Conservation (phyloP, 257 asterid species). For the Craterostigma plantagineum region DNA sequence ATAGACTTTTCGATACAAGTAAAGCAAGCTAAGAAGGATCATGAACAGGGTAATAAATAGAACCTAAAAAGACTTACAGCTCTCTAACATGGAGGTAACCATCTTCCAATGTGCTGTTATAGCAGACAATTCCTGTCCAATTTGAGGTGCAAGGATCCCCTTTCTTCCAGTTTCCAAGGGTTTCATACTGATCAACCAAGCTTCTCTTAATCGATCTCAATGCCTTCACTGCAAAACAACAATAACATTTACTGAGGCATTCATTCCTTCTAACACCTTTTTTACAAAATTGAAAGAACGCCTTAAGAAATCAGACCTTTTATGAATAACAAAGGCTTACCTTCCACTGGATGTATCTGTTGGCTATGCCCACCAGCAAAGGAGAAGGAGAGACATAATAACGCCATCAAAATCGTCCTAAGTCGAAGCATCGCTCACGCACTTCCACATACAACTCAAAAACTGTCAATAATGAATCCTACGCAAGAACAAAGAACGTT, state of each 20-base stretch:
- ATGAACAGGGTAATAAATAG: too few relatives aligned
- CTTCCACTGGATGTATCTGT: not conserved
- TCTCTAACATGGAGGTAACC: constrained; percentile 56
- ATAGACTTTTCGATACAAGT: constrained; percentile 1
- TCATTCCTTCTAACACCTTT: too few relatives aligned
- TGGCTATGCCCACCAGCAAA: not conserved
- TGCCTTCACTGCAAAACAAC: constrained; percentile 47
- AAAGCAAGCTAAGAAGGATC: constrained; percentile 4
- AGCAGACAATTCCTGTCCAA: constrained; percentile 67
- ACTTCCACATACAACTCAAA: too few relatives aligned
- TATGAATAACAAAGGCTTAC: not conserved
- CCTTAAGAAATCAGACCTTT: not conserved
- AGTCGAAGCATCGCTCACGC: too few relatives aligned
- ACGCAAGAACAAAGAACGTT: too few relatives aligned
- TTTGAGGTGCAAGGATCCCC: constrained; percentile 87
- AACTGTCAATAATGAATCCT: too few relatives aligned
- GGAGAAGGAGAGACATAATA: not conserved
- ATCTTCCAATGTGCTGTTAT: constrained; percentile 40
- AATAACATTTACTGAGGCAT: not conserved
- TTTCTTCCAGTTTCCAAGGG: constrained; percentile 47
- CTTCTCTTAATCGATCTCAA: constrained; percentile 34
- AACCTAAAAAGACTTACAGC: constrained; percentile 43
- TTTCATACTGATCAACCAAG: constrained; percentile 40
- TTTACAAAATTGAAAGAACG: not conserved
- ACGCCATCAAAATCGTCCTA: too few relatives aligned